Evolutionary conservation across 2,329 filamentous ascomycete genomes (phyloP), one percentile per base, ranked within the genome.

Genomic region (Exophiala aquamarina): DNA sequence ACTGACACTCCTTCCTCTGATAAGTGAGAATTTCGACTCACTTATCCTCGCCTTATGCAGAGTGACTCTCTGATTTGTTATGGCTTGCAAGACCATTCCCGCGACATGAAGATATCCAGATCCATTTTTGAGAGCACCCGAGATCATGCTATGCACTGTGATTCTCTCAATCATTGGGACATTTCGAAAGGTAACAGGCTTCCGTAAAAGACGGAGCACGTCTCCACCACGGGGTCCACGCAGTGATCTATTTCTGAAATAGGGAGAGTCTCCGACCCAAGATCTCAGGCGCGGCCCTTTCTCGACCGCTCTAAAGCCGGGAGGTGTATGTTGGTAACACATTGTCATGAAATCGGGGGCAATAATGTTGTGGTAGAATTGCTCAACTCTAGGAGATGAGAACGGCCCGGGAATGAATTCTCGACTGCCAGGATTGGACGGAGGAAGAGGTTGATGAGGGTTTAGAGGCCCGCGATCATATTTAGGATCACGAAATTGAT

Each of bases 381-480:
- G 89, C 70, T 89, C 84, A 49, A 96, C 78, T 44, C 93, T 87
- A 10, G 92, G 87, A 40, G 87, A 77, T 63, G 85, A 87, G 76
- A 97, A 98, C 2, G 93, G 93, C 0, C 93, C 93, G 1, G 93
- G 91, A 19, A 87, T 77, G 68, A 93, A 98, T 64, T 89, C 78
- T 64, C 93, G 86, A 49, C 93, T 95, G 20, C 86, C 80, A 1
- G 91, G 91, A 62, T 96, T 88, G 54, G 91, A 93, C 41, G 84
- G 80, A 31, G 83, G 79, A n/a, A 89, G 92, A 49, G 89, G 87
- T 72, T 95, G 89, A 62, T 96, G 83, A 41, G 93, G 93, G 66
- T 97, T 91, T 18, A 97, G 78, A 55, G 91, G 91, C 47, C 93
- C 93, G 63, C 92, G 88, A 69, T 95, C 84, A 78, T 91, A 98